These are phyloP conservation scores for Collybia nuda DNA, from an alignment of 768 basidiomycete genomes.

Conservation along the genomic window DNA sequence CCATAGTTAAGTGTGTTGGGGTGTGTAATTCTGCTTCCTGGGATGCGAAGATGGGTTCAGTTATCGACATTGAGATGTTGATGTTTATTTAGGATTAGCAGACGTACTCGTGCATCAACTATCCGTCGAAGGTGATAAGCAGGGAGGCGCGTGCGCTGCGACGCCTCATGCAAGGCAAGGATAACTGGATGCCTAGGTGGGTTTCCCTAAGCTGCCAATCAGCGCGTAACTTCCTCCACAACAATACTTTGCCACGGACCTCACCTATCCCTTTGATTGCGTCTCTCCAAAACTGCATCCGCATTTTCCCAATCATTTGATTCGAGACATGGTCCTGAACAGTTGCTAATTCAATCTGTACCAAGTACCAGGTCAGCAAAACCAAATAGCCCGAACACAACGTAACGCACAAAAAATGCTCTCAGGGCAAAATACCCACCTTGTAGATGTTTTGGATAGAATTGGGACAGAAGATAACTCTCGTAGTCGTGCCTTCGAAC, in stretches of 20 bases:
- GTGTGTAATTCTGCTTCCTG: constrained; percentile 69
- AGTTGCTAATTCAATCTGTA: constrained; percentile 73
- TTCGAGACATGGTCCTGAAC: constrained; percentile 78
- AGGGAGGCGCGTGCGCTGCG: constrained; percentile 48
- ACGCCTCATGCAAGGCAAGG: constrained; percentile 63
- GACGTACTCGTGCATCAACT: constrained; percentile 77
- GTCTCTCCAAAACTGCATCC: constrained; percentile 88
- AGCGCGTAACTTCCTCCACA: neutral
- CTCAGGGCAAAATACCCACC: constrained; percentile 75
- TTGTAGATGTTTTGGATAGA: constrained; percentile 68
- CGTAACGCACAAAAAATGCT: constrained; percentile 74
- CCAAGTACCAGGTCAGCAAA: constrained; percentile 8
- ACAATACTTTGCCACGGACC: constrained; percentile 35
- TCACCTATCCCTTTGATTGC: constrained; percentile 66
- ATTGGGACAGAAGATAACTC: constrained; percentile 66
- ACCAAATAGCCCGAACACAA: constrained; percentile 6
- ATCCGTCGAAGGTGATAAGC: constrained; percentile 81
- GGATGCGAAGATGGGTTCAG: constrained; percentile 2
- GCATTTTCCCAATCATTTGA: constrained; percentile 73
- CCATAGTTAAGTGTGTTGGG: constrained; percentile 64
- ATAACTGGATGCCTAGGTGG: constrained; percentile 83
- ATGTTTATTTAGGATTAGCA: neutral
- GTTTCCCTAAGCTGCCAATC: constrained; percentile 48
- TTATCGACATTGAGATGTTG: too few relatives aligned
- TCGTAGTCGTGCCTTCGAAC: constrained; percentile 85